Evolutionary conservation across 345 rosid species (phyloP).

Genomic region (Zanthoxylum bungeanum): DNA sequence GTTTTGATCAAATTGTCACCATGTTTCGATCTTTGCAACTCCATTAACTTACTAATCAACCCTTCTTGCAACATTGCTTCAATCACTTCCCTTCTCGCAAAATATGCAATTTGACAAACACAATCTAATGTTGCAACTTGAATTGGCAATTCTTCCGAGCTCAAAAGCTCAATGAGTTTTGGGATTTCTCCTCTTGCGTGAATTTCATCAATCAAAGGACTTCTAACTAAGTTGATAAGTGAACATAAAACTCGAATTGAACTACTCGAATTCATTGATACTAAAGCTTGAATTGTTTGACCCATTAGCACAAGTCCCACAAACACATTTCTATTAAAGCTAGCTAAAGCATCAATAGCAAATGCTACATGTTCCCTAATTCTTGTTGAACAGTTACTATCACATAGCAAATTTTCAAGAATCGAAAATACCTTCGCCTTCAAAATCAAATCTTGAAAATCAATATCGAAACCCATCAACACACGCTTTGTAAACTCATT

Average conservation of each 20-base stretch:
- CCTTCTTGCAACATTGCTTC: conserved; percentile 38
- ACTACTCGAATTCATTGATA: conserved; percentile 35
- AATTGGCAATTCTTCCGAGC: conserved; percentile 21
- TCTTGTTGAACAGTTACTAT: conserved; percentile 21
- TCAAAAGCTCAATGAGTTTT: conserved; percentile 30
- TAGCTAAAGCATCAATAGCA: conserved; percentile 36
- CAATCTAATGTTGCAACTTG: conserved; percentile 34
- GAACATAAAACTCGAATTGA: conserved; percentile 39
- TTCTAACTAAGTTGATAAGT: conserved; percentile 35
- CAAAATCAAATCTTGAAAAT: conserved; percentile 48
- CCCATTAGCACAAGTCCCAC: conserved; percentile 66
- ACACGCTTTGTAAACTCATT: conserved; percentile 37
- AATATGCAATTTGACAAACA: conserved; percentile 41
- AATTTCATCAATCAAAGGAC: conserved; percentile 52
- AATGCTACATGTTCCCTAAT: conserved; percentile 31
- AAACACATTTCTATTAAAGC: conserved; percentile 54
- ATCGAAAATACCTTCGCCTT: conserved; percentile 39
- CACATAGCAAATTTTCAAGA: conserved; percentile 38
- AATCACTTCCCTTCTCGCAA: conserved; percentile 51
- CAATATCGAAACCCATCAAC: conserved; percentile 41
- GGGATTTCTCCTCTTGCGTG: conserved; percentile 39
- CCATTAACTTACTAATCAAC: conserved; percentile 38
- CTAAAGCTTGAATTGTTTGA: conserved; percentile 31
- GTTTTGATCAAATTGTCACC: conserved; percentile 9
- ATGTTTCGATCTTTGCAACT: conserved; percentile 36